These are phyloP conservation scores for Fusarium palustre DNA, from an alignment of 2,329 filamentous ascomycete genomes.

Conservation along the genomic window DNA sequence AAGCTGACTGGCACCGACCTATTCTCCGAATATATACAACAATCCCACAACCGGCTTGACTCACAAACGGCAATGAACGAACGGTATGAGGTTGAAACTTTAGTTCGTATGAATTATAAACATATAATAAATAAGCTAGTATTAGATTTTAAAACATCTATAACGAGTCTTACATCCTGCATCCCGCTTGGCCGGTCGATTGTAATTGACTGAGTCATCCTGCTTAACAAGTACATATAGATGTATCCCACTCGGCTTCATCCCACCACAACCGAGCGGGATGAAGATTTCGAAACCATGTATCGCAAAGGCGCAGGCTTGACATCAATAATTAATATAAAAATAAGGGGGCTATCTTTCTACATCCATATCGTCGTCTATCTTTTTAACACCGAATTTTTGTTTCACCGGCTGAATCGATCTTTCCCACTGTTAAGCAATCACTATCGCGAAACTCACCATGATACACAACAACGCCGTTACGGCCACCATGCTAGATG, in stretches of 20 bases:
- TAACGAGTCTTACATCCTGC: too few species aligned
- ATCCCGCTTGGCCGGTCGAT: not conserved
- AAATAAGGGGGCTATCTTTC: not conserved
- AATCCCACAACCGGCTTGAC: too few species aligned
- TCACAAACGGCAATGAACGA: too few species aligned
- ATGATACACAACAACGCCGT: not conserved
- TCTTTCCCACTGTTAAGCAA: too few species aligned
- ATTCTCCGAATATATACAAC: too few species aligned
- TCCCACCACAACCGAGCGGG: conserved; percentile 27
- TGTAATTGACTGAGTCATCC: not conserved
- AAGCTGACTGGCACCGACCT: too few species aligned
- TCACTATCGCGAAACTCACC: accelerated
- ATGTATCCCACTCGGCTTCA: conserved; percentile 1
- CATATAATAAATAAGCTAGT: too few species aligned
- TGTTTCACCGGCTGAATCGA: accelerated
- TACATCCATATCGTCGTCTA: too few species aligned
- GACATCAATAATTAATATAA: not conserved
- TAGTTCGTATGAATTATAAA: too few species aligned
- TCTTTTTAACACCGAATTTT: accelerated
- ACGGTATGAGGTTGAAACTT: too few species aligned
- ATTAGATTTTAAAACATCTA: too few species aligned
- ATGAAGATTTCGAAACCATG: not conserved
- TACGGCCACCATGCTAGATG: conserved; percentile 7
- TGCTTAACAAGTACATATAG: not conserved
- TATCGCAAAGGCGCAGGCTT: not conserved